These are phyloP conservation scores for Daedaleopsis nitida DNA, from an alignment of 768 basidiomycete species.

Conservation along the genomic window DNA sequence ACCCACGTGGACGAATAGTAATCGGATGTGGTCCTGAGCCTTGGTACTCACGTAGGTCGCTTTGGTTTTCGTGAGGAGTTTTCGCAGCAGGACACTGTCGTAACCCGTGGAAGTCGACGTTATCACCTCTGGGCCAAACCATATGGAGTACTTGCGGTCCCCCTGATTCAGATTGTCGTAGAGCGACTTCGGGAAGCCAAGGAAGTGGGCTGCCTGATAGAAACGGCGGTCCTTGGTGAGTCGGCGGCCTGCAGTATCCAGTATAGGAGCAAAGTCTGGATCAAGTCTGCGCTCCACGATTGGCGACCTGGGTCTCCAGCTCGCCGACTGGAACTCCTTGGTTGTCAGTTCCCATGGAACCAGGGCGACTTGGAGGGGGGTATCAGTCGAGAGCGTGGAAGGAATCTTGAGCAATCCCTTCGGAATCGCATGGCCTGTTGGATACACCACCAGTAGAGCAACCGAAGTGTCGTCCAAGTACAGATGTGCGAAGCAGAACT, in stretches of 20 bases:
- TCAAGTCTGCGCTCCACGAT: conserved; percentile 15
- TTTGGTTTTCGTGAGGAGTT: conserved; percentile 46
- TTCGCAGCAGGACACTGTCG: conserved; percentile 47
- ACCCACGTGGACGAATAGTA: conserved; percentile 66
- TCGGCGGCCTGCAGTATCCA: conserved; percentile 7
- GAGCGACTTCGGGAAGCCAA: conserved; percentile 48
- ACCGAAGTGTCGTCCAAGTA: conserved; percentile 47
- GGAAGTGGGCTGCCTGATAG: conserved; percentile 43
- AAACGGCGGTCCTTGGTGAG: conserved; percentile 10
- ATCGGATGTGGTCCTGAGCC: conserved; percentile 41
- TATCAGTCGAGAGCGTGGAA: conserved; percentile 31
- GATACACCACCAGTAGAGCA: conserved; percentile 61
- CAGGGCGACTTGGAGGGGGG: conserved; percentile 44
- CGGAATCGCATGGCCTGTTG: conserved; percentile 38
- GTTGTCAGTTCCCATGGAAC: conserved; percentile 48
- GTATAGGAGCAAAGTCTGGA: conserved; percentile 16
- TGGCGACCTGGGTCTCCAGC: conserved; percentile 23
- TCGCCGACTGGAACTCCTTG: conserved; percentile 30
- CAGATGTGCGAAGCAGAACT: conserved; percentile 55
- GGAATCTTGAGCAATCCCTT: conserved; percentile 45
- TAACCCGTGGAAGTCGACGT: conserved; percentile 32
- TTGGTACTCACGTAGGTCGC: conserved; percentile 42
- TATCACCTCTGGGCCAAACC: conserved; percentile 41
- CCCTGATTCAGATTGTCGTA: conserved; percentile 46
- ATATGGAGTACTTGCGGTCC: conserved; percentile 49